Base-by-base conservation (phyloP, 345 rosid species). In the Arabidopsis thaliana region DNA sequence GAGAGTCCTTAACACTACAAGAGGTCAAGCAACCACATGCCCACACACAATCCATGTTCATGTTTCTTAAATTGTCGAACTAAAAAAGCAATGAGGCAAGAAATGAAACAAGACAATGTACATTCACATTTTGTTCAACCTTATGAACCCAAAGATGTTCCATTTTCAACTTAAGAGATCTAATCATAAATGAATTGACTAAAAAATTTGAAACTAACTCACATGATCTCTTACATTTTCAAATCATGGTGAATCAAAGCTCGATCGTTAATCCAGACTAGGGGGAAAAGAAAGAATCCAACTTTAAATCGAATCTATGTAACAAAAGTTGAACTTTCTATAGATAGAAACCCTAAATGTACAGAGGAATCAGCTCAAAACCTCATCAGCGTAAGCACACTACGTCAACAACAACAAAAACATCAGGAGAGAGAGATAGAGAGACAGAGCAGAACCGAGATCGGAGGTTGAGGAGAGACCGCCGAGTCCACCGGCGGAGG, bases 401-500 rank as follows among this genome's bases (percentile, higher is more conserved):
- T 28, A 16, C 20, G 20, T 28, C 32, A 28, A 28, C 32, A 28
- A 28, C 20, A 28, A 28, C 3, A 28, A 28, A 28, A 28, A 48
- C 38, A 62, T 25, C 53, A 28, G n/a, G 53, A 51, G 16, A 58
- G 59, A 30, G 22, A 64, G 66, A 44, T 30, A 25, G 6, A 58
- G 66, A 49, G 58, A 44, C 46, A 80, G 63, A 93, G 88, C 86
- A 57, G 88, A 88, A 69, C 85, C 95, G 30, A 88, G 89, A 94
- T 94, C 98, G 75, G 98, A 89, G 80, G 89, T 75, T 49, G 96
- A 76, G 67, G 98, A 93, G 73, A 87, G 81, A 74, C 88, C 88
- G 0, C 82, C 88, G 13, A 83, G 85, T 55, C 82, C 91, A 20
- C 85, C 91, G 40, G 84, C 86, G 12, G 92, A 85, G 41, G 88